Base-by-base conservation (phyloP, 768 basidiomycete species). In the Asterophora lycoperdoides region DNA sequence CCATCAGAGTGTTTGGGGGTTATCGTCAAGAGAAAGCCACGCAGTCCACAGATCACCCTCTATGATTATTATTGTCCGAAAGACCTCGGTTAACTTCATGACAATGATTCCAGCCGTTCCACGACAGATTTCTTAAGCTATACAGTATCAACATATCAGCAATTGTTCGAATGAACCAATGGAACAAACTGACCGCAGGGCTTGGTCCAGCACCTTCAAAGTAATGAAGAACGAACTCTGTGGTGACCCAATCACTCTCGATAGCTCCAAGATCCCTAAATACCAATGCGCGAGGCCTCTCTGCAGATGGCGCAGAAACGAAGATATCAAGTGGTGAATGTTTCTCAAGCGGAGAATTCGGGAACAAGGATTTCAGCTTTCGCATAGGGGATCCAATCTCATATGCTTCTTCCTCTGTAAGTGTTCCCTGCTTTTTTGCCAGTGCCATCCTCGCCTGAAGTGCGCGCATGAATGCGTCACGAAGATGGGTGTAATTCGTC, bases 381-480 rank as follows among this genome's bases (percentile, higher is more conserved):
- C 82, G 78, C 51, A 91, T 71, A 1, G 89, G 84, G 1, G 79
- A 77, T 44, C 80, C 79, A 4, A 79, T 71, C 1, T 64, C 70
- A 39, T 74, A 62, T 48, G 85, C 81, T 17, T 77, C 79, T 47
- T 84, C 84, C 45, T 79, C 70, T 0, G 83, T 73, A 8, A 91
- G 64, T 0, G 69, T 66, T 8, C 75, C 80, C 13, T 71, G 68
- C 56, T 81, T 74, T 40, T 74, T 74, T 40, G 70, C 76, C 8
- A 76, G 62, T 19, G 72, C 67, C 49, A 89, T 68, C 15, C 88
- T 80, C 2, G 73, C 68, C 54, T 82, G 80, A 39, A 93, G 64
- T 13, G 88, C 78, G 37, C 90, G 79, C 64, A 91, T 73, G 56
- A 92, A 92, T 2, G 86, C 90, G 60, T 93, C 90, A 17, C 90